phyloP scores from a whole-genome alignment of 441 rosid genomes.

The Flueggea neowawraea region DNA sequence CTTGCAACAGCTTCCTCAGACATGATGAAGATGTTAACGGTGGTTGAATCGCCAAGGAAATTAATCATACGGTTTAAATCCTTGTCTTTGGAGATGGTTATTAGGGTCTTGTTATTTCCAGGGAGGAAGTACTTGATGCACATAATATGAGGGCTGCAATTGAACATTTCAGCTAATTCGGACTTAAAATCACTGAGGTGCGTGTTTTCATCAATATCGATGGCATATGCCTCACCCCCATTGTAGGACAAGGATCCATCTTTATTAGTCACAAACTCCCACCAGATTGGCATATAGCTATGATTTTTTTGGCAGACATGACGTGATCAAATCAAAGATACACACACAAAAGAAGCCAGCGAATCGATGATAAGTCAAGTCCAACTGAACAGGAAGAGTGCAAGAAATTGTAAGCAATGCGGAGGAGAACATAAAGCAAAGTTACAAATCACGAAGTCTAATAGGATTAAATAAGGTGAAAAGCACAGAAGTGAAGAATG shows the following conservation, averaged over 20 bases:
- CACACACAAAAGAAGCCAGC: too few species aligned
- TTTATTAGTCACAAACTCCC: constrained; percentile 68
- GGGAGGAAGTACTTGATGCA: constrained; percentile 42
- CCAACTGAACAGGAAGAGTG: too few species aligned
- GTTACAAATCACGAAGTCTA: too few species aligned
- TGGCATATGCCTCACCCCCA: constrained; percentile 83
- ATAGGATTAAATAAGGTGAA: too few species aligned
- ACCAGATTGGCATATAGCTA: constrained; percentile 89
- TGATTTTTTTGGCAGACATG: constrained; percentile 69
- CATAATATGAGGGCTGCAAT: constrained; percentile 25
- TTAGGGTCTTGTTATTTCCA: constrained; percentile 52
- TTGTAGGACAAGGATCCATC: constrained; percentile 66
- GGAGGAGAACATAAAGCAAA: too few species aligned
- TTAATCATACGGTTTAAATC: constrained; percentile 79
- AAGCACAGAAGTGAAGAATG: too few species aligned
- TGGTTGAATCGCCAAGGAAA: constrained; percentile 49
- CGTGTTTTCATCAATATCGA: constrained; percentile 61
- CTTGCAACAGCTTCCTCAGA: constrained; percentile 56
- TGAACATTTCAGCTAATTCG: constrained; percentile 73
- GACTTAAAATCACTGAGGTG: constrained; percentile 48
- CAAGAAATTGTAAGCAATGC: too few species aligned
- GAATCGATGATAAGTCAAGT: too few species aligned
- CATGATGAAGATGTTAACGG: constrained; percentile 62
- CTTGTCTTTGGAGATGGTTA: constrained; percentile 78
- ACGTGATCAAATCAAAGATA: constrained; percentile 12